Base-by-base conservation (phyloP, 2,329 filamentous ascomycete genomes). In the Sodiomyces alkalinus region DNA sequence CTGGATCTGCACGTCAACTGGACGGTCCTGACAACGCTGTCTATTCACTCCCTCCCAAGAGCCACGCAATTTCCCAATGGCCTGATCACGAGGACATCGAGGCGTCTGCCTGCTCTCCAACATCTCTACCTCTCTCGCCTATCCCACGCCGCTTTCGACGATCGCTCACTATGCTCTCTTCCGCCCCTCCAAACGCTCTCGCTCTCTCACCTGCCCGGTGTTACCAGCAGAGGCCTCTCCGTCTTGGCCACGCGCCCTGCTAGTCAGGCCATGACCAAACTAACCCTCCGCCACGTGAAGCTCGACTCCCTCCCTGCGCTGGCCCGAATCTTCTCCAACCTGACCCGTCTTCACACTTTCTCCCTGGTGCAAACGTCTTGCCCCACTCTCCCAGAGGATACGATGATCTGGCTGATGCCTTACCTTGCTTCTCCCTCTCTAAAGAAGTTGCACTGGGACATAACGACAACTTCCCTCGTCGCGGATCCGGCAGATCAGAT, bases 391-490 rank as follows among this genome's bases (percentile, higher is more conserved):
- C 58, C 70, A 0, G 51, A 58, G 10, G 62, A 63, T 29, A 58
- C 62, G 18, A 64, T 64, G 30, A 62, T 76, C 31, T 72, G 66
- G 55, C 62, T 76, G 36, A 74, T 73, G 49, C 73, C 72, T 0
- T 76, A 75, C 39, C 56, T 77, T 7, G 69, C 68, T 0, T 74
- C 67, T 0, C 32, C 42, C 1, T 66, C 60, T 7, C 45, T 78
- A 5, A 49, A 50, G 15, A 59, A 52, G 28, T 53, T 78, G 4
- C 72, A 77, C 48, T 78, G 73, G 73, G 72, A 77, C 40, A 64
- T 81, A 16, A 65, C 68, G 17, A 54, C 61, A 22, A 55, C 60
- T 19, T 54, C 57, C 9, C 46, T 55, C 12, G 45, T 50, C 14
- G 47, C 54, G 26, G 62, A 56, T 26, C 41, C 51, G 4, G 70